Conservation (phyloP, 495 filamentous ascomycete genomes). For the Hypoxylon crocopeplum region DNA sequence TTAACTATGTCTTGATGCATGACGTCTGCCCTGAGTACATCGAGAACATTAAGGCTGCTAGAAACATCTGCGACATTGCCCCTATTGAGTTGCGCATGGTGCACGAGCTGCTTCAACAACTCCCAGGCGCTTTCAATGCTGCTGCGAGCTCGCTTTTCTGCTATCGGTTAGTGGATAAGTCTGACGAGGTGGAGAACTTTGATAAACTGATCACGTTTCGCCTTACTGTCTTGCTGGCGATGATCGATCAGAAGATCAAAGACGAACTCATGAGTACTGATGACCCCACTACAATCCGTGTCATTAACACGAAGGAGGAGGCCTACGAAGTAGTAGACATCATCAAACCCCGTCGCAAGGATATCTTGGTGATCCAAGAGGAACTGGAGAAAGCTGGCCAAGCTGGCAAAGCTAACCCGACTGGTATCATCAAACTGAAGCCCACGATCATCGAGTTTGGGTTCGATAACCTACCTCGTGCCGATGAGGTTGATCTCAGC, state of each 20-base stretch:
- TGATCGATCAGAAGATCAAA: slow-evolving; percentile 3
- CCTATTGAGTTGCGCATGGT: slow-evolving; percentile 69
- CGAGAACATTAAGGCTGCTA: slow-evolving; percentile 68
- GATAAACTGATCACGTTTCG: slow-evolving; percentile 32
- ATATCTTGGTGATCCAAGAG: slow-evolving; percentile 29
- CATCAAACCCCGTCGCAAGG: slow-evolving; percentile 16
- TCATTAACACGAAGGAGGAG: slow-evolving; percentile 32
- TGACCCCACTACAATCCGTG: slow-evolving; percentile 29
- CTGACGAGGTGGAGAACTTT: slow-evolving; percentile 15
- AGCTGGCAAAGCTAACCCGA: slow-evolving; percentile 38
- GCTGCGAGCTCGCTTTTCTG: slow-evolving; percentile 45
- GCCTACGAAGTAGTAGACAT: slow-evolving; percentile 38
- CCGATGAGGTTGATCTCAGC: slow-evolving; percentile 40
- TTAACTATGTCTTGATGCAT: slow-evolving; percentile 85
- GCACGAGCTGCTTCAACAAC: slow-evolving; percentile 49
- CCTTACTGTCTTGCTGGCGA: slow-evolving; percentile 19
- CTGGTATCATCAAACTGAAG: slow-evolving; percentile 48
- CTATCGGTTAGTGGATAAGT: slow-evolving; percentile 20
- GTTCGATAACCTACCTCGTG: slow-evolving; percentile 47
- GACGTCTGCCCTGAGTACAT: slow-evolving; percentile 84
- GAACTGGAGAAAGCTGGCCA: slow-evolving; percentile 34
- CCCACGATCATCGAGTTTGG: slow-evolving; percentile 47
- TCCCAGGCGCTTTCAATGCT: slow-evolving; percentile 81
- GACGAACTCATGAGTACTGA: slow-evolving; percentile 9
- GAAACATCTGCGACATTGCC: slow-evolving; percentile 70